phyloP scores from a whole-genome alignment of 108 stramenopile species.

The Cyclotella sp. region DNA sequence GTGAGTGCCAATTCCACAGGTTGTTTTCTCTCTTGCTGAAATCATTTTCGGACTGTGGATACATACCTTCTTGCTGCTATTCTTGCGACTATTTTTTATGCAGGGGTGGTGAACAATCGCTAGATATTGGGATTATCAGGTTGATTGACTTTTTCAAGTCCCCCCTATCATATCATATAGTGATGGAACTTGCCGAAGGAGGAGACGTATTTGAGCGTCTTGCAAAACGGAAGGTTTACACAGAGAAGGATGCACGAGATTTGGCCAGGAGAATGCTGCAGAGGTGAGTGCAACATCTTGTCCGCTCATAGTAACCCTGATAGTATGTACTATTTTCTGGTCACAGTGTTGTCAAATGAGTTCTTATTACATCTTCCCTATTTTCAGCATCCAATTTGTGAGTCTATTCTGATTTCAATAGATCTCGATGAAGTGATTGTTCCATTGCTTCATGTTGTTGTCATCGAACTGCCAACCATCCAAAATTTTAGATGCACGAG shows the following conservation, averaged over 20 bases:
- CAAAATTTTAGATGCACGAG: conserved; percentile 8
- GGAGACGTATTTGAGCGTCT: conserved; percentile 98
- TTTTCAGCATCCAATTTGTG: conserved; percentile 62
- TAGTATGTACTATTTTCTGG: no score
- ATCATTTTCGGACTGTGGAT: no score
- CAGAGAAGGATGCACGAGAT: conserved; percentile 88
- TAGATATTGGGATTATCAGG: conserved; percentile 62
- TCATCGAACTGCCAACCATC: not conserved
- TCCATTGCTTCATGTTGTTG: not conserved
- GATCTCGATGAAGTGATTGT: not conserved
- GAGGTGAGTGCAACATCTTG: conserved; percentile 14
- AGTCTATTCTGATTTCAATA: not conserved
- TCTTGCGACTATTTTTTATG: no score
- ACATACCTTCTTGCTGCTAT: no score
- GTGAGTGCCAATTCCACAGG: conserved; percentile 8
- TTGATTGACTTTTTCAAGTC: conserved; percentile 87
- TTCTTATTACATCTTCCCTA: not conserved
- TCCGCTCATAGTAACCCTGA: not conserved
- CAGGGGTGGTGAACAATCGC: not conserved
- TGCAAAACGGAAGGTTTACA: conserved; percentile 76
- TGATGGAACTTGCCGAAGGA: conserved; percentile 87
- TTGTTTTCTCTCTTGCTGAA: not conserved
- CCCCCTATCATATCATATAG: conserved; percentile 73
- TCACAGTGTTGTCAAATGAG: not conserved
- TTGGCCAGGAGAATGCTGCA: conserved; percentile 66